These are phyloP conservation scores for Venturia pyrina DNA, from an alignment of 2,329 filamentous ascomycete genomes.

Conservation along the genomic window DNA sequence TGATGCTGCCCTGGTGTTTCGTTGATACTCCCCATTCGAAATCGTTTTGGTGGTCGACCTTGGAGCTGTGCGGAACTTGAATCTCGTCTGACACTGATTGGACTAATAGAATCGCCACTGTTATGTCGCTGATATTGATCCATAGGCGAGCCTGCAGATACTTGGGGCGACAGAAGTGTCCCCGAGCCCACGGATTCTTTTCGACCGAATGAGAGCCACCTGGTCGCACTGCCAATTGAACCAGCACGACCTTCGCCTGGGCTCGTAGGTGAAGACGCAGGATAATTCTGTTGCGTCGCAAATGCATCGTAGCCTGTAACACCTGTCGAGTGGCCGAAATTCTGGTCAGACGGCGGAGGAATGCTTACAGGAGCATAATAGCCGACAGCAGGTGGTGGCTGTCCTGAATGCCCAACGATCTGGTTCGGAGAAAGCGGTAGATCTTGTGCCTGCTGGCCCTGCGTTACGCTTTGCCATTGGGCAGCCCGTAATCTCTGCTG, in stretches of 20 bases:
- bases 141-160: background rate
- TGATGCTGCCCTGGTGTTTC: slow-evolving; percentile 11
- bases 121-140: background rate
- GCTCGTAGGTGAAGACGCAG: background rate
- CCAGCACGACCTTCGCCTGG: background rate
- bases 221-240: background rate
- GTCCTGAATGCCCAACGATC: background rate
- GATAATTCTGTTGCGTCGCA: background rate
- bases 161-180: background rate
- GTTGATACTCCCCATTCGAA: slow-evolving; percentile 7
- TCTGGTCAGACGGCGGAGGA: background rate
- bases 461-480: slow-evolving; percentile 2
- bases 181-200: background rate
- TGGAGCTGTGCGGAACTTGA: background rate
- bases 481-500: background rate
- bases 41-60: background rate
- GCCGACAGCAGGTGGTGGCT: background rate
- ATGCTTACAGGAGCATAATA: slow-evolving; percentile 4
- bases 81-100: slow-evolving; percentile 2
- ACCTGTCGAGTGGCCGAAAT: background rate
- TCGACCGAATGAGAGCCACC: slow-evolving; percentile 4
- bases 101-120: background rate
- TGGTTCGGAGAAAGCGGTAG: slow-evolving; percentile 4
- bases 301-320: slow-evolving; percentile 8
- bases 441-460: background rate